A percentile compares a stretch with the other conserved stretches of the same genome.
Conservation (phyloP, 306 rosid species). For the Sophora flavescens region DNA sequence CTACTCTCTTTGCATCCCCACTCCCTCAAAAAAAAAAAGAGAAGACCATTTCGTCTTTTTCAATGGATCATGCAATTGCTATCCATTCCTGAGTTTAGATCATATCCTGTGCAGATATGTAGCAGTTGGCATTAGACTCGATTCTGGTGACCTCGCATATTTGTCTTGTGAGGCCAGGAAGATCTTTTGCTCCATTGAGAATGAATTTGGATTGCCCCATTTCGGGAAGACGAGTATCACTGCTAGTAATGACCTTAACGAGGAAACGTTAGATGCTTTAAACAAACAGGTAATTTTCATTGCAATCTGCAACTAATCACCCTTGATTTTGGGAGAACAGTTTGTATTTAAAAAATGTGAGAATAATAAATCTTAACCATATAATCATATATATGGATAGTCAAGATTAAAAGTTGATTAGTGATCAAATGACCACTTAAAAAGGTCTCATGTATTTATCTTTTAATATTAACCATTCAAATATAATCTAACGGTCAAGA, state of each 20-base stretch:
- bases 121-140: slow-evolving; percentile 88
- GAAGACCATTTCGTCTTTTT: slow-evolving; percentile 10
- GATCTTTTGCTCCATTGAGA: slow-evolving; percentile 70
- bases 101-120: slow-evolving; percentile 69
- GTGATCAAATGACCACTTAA: too few relatives aligned
- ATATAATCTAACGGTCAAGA: too few relatives aligned
- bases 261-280: slow-evolving; percentile 95
- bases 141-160: slow-evolving; percentile 96
- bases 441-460: too few relatives aligned
- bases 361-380: too few relatives aligned
- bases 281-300: slow-evolving; percentile 79
- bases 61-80: slow-evolving; percentile 10
- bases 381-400: too few relatives aligned
- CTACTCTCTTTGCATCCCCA: not conserved
- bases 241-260: slow-evolving; percentile 97
- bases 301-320: slow-evolving; percentile 5
- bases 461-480: too few relatives aligned
- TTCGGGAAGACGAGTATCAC: slow-evolving; percentile 75
- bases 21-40: not conserved
- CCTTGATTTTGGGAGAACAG: not conserved
- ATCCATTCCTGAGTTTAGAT: slow-evolving; percentile 42
- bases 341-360: too few relatives aligned
- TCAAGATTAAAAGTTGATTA: too few relatives aligned
- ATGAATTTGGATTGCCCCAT: slow-evolving; percentile 70
- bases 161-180: slow-evolving; percentile 81